Evolutionary conservation across 345 rosid genomes (phyloP).

Genomic region (Camelina laxa): DNA sequence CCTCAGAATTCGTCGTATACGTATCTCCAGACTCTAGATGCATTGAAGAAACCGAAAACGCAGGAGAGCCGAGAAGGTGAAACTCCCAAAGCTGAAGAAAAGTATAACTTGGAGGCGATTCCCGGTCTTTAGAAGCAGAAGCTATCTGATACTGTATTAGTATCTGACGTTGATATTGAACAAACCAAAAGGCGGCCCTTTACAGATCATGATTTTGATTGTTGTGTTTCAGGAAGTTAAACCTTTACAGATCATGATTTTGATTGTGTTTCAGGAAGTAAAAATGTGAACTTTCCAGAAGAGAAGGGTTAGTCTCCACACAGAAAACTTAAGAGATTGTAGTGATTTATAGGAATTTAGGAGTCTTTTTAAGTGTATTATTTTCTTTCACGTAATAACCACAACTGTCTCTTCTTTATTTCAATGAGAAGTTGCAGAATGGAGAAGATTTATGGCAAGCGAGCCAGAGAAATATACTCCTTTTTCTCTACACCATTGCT

Average conservation of each 20-base stretch:
- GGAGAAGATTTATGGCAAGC: slow-evolving; percentile 14
- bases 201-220: background rate
- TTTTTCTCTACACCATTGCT: background rate
- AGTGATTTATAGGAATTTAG: slow-evolving; percentile 15
- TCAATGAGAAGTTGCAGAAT: slow-evolving; percentile 26
- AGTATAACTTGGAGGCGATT: slow-evolving; percentile 91
- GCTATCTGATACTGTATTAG: slow-evolving; percentile 12
- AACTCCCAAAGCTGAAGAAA: slow-evolving; percentile 55
- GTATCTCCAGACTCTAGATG: slow-evolving; percentile 70
- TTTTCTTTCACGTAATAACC: slow-evolving; percentile 15
- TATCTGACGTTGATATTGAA: background rate
- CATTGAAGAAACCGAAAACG: slow-evolving; percentile 59
- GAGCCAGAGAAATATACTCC: background rate
- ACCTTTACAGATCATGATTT: slow-evolving; percentile 8
- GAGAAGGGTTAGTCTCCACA: slow-evolving; percentile 17
- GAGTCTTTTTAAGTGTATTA: slow-evolving; percentile 1
- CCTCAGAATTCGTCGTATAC: slow-evolving; percentile 67
- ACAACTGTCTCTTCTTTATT: slow-evolving; percentile 22
- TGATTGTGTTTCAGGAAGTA: slow-evolving; percentile 12
- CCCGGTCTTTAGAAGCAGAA: slow-evolving; percentile 69
- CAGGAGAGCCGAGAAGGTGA: slow-evolving; percentile 59
- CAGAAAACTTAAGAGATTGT: slow-evolving; percentile 14
- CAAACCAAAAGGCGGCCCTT: background rate
- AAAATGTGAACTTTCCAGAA: slow-evolving; percentile 3
- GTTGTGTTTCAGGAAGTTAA: too few species aligned